Evolutionary conservation across 345 rosid species (phyloP), one percentile per base, ranked within the genome.

Genomic region (Pelargonium nanum): DNA sequence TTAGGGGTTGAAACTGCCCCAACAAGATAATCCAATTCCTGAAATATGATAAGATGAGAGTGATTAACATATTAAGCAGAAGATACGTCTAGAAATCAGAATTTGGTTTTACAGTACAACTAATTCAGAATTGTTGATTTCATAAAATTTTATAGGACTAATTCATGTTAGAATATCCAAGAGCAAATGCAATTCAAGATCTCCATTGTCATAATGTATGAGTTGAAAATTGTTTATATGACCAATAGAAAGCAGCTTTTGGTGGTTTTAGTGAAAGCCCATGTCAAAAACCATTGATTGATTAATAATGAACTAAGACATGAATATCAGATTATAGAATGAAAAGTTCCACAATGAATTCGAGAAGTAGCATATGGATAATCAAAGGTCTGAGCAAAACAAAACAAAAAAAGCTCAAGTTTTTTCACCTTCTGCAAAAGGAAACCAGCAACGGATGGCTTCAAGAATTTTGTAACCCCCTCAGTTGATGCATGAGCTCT

Each of bases 401-500:
- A 20, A 13, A 53, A 32, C 51, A 1, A 21, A 63, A 6, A 24
- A 67, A 26, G 22, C 63, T 1, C 4, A 34, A 23, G 0, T 26
- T 32, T 62, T 22, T 55, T 21, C 45, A 89, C 97, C 96, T 90
- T 90, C 74, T 87, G 97, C 88, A 87, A 76, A 57, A 88, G 97
- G 78, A 88, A 91, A 61, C 97, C 97, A 65, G 97, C 94, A 63
- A 91, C 94, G 0, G 97, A 82, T 64, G 97, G 97, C 76, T 86
- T 91, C 89, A 91, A 81, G 70, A 68, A 83, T 22, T 81, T 85
- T 48, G 98, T 85, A 56, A 86, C 98, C 34, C 98, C 98, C 66
- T 91, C 96, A 6, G 96, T 91, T 23, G 98, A 91, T 53, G 98
- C 96, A 80, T 91, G 98, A 59, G 98, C 98, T 73, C 98, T 75